A percentile compares a stretch with the other conserved stretches of the same genome.
phyloP scores from a whole-genome alignment of 106 monocot species.

The Triglochin maritima region DNA sequence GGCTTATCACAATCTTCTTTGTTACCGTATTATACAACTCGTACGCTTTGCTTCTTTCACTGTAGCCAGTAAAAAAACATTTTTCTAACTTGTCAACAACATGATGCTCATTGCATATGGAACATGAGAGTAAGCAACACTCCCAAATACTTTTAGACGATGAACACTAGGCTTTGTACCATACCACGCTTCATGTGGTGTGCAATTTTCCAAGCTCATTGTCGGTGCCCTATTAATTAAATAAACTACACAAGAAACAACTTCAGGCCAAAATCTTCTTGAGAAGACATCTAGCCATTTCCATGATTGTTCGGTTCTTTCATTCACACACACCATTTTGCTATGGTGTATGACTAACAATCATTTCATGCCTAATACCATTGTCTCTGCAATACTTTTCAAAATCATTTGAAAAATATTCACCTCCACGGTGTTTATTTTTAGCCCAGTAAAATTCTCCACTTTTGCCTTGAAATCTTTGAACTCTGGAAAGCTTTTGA shows the following conservation, averaged over 20 bases:
- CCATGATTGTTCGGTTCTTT: slow-evolving; percentile 1
- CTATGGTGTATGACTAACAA: neutral
- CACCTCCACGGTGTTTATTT: neutral
- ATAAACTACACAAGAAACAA: neutral
- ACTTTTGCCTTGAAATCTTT: slow-evolving; percentile 7
- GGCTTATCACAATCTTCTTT: neutral
- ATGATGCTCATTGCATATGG: slow-evolving; percentile 1
- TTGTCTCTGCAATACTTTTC: neutral
- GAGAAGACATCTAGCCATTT: slow-evolving; percentile 8
- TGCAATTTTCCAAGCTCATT: neutral
- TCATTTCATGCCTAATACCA: neutral
- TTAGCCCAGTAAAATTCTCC: neutral
- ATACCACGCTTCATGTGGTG: neutral
- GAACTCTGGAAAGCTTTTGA: neutral
- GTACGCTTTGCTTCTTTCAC: neutral
- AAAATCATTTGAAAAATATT: neutral
- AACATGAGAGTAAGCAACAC: neutral
- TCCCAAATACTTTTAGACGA: neutral
- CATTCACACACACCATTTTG: slow-evolving; percentile 1
- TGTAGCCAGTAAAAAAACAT: neutral
- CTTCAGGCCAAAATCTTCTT: slow-evolving; percentile 5
- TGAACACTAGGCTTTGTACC: neutral
- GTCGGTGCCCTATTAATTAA: slow-evolving; percentile 6
- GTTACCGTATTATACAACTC: neutral
- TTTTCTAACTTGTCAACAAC: neutral